Evolutionary conservation across 768 basidiomycete species (phyloP).

Genomic region (Hypholoma fasciculare): DNA sequence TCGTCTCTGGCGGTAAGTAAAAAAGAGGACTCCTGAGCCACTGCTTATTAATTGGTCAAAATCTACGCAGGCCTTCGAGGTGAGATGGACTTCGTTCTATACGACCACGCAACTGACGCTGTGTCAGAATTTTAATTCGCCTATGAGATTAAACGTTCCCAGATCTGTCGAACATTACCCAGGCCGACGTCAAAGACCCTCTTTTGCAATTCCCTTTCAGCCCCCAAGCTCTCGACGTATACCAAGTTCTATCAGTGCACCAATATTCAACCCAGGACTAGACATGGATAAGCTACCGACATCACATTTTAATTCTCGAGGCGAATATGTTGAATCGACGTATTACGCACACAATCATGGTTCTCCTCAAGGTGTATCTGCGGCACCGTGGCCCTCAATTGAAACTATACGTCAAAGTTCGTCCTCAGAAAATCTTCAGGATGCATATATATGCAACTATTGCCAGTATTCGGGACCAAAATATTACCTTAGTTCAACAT

Average conservation of each 20-base stretch:
- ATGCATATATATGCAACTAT: neutral
- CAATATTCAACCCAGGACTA: neutral
- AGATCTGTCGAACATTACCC: neutral
- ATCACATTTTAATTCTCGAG: slow-evolving; percentile 16
- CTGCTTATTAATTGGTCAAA: neutral
- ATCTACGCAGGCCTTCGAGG: neutral
- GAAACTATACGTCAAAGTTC: neutral
- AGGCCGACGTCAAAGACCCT: neutral
- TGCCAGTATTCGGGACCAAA: slow-evolving; percentile 4
- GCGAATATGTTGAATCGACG: slow-evolving; percentile 9
- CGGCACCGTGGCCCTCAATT: too few species aligned
- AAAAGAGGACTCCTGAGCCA: neutral
- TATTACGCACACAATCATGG: neutral
- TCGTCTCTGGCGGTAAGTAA: neutral
- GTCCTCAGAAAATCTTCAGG: neutral
- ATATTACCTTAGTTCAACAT: slow-evolving; percentile 1
- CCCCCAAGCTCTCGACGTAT: neutral
- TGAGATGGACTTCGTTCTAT: neutral
- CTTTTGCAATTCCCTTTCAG: neutral
- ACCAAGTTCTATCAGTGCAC: neutral
- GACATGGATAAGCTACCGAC: neutral
- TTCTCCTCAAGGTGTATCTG: too few species aligned
- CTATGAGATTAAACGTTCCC: neutral
- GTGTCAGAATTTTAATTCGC: neutral
- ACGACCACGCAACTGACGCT: neutral